These are phyloP conservation scores for Sclerotinia subarctica DNA, from an alignment of 2,329 filamentous ascomycete species.

Conservation along the genomic window DNA sequence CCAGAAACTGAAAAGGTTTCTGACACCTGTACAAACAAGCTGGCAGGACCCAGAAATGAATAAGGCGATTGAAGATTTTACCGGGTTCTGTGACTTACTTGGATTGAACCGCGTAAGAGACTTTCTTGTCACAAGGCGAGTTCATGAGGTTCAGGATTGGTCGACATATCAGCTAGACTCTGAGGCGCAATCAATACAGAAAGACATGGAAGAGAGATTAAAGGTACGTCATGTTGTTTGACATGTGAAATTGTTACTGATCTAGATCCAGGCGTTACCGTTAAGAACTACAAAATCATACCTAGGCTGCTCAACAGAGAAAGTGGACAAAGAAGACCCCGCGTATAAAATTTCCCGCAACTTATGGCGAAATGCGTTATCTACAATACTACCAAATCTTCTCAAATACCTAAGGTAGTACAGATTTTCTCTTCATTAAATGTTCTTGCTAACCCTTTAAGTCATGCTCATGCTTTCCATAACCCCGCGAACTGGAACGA, in stretches of 20 bases:
- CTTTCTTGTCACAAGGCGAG: conserved; percentile 71
- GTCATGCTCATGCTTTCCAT: conserved; percentile 87
- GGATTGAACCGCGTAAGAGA: conserved; percentile 76
- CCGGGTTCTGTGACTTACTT: conserved; percentile 74
- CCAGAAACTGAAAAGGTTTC: conserved; percentile 69
- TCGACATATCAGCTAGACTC: conserved; percentile 70
- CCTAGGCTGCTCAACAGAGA: conserved; percentile 88
- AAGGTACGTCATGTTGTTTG: conserved; percentile 46
- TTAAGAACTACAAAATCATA: conserved; percentile 87
- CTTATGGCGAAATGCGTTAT: conserved; percentile 83
- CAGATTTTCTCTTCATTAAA: conserved; percentile 16
- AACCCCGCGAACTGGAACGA: conserved; percentile 80
- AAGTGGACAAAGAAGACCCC: conserved; percentile 69
- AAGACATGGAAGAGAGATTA: conserved; percentile 71
- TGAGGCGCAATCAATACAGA: conserved; percentile 76
- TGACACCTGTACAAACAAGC: conserved; percentile 74
- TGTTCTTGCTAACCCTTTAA: conserved; percentile 50
- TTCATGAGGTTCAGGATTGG: conserved; percentile 80
- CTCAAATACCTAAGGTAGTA: conserved; percentile 70
- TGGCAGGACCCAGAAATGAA: conserved; percentile 74
- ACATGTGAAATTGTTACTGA: background rate
- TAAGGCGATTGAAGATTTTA: conserved; percentile 67
- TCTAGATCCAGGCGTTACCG: conserved; percentile 55
- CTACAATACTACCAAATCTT: conserved; percentile 78
- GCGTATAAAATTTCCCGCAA: conserved; percentile 72